These are phyloP conservation scores for Hypoxylon rickii DNA, from an alignment of 495 filamentous ascomycete genomes.

Conservation along the genomic window DNA sequence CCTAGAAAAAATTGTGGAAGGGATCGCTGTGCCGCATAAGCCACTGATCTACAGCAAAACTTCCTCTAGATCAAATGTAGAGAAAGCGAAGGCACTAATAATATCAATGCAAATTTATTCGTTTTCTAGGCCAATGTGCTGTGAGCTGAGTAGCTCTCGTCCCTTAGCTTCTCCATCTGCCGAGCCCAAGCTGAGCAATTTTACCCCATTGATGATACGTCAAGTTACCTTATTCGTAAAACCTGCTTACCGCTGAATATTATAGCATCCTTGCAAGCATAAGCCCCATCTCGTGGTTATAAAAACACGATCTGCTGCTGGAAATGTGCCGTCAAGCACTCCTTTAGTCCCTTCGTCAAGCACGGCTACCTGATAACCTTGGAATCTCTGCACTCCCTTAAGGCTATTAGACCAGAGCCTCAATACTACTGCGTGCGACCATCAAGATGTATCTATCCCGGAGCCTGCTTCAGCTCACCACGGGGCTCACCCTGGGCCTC, in stretches of 20 bases:
- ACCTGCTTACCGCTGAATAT: neutral
- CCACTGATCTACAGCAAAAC: constrained; percentile 1
- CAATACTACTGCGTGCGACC: neutral
- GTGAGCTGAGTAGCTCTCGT: neutral
- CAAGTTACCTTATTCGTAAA: neutral
- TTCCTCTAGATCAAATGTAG: neutral
- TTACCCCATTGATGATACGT: constrained; percentile 4
- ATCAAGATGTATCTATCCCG: neutral
- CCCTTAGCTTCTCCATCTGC: neutral
- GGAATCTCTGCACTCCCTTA: neutral
- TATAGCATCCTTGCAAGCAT: neutral
- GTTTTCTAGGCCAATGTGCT: neutral
- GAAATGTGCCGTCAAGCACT: neutral
- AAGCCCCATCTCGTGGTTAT: neutral
- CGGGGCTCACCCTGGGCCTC: neutral
- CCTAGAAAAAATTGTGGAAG: too few species aligned
- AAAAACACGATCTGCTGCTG: neutral
- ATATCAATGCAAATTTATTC: neutral
- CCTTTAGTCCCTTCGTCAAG: neutral
- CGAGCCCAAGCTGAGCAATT: constrained; percentile 1
- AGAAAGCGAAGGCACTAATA: constrained; percentile 1
- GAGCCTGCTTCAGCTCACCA: neutral
- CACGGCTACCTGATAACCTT: neutral
- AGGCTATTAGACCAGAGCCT: neutral
- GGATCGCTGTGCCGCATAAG: constrained; percentile 7